Evolutionary conservation across 768 basidiomycete species (phyloP).

Genomic region (Phaffia australis): DNA sequence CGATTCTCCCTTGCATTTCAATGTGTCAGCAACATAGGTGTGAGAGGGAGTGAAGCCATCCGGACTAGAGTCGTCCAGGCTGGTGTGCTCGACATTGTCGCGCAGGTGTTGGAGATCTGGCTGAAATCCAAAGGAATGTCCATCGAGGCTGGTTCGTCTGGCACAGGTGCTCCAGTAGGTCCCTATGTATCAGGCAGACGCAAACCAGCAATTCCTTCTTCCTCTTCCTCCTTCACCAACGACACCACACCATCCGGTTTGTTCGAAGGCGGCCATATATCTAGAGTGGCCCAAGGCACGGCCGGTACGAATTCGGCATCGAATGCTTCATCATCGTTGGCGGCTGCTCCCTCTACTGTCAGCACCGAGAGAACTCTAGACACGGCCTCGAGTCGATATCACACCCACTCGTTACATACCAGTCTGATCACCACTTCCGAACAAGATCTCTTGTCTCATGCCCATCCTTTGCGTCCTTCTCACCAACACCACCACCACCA

Average conservation of each 20-base stretch:
- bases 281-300: not conserved
- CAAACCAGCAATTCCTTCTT: not conserved
- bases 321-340: too few species aligned
- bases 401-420: too few species aligned
- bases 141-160: constrained; percentile 66
- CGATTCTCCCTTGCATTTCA: constrained; percentile 78
- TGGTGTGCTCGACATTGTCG: constrained; percentile 83
- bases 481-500: not conserved
- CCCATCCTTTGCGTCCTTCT: too few species aligned
- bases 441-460: too few species aligned
- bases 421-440: too few species aligned
- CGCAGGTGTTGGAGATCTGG: constrained; percentile 88
- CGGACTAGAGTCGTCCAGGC: constrained; percentile 86
- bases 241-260: not conserved
- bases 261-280: not conserved
- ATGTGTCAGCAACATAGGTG: constrained; percentile 93
- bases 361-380: too few species aligned
- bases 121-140: constrained; percentile 76
- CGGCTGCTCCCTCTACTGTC: too few species aligned
- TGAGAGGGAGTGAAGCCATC: constrained; percentile 85
- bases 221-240: not conserved
- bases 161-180: constrained; percentile 62
- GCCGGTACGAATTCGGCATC: too few species aligned
- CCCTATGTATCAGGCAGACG: constrained; percentile 1
- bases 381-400: too few species aligned